A percentile compares a stretch with the other conserved stretches of the same genome.
Evolutionary conservation across 1,284 basidiomycete genomes (phyloP).

Genomic region (Rhizopogon parksii): DNA sequence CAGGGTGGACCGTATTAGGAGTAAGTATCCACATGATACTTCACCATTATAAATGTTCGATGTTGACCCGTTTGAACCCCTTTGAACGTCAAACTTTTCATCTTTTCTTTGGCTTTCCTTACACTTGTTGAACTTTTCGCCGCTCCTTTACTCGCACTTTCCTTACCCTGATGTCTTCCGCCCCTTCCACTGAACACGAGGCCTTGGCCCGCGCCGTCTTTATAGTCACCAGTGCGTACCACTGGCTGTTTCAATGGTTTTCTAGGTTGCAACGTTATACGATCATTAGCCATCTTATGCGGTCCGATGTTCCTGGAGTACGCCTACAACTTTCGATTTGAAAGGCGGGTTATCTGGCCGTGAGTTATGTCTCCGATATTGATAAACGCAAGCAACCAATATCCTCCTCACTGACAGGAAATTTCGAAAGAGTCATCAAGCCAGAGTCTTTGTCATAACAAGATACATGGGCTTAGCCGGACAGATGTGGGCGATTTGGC

Average conservation of each 20-base stretch:
- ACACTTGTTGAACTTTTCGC: neutral
- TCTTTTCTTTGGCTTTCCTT: neutral
- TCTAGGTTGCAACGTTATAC: neutral
- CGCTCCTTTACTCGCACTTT: neutral
- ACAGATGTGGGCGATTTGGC: neutral
- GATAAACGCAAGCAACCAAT: neutral
- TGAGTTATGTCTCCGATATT: neutral
- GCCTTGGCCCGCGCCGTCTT: neutral
- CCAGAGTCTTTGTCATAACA: neutral
- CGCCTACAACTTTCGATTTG: too few species aligned
- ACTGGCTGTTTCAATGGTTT: neutral
- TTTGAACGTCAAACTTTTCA: too few species aligned
- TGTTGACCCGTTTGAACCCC: neutral
- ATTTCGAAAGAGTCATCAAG: neutral
- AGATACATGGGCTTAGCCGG: neutral
- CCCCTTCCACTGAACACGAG: neutral
- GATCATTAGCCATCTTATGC: neutral
- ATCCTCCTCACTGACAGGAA: neutral
- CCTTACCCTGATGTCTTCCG: neutral
- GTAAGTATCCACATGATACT: neutral
- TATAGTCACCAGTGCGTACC: neutral
- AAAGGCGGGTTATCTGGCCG: neutral
- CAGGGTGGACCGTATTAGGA: too few species aligned
- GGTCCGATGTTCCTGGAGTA: neutral
- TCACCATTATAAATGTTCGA: neutral